Conservation (phyloP, 495 filamentous ascomycete species). For the Melanomma pulvis-pyrius region DNA sequence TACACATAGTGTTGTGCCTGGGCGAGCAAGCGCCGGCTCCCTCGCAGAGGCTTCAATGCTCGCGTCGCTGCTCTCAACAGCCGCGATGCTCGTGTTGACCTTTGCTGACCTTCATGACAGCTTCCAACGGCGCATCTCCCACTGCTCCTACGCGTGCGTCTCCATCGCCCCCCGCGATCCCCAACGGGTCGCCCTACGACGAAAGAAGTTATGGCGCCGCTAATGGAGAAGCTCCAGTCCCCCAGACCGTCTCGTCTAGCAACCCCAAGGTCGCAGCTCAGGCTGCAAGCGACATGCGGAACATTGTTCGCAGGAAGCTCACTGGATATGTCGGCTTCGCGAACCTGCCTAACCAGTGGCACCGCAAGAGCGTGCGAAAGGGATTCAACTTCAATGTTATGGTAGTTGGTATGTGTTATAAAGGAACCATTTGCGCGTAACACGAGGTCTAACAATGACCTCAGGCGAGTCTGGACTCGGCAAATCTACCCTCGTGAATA, state of each 20-base stretch:
- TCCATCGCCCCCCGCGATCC: constrained; percentile 42
- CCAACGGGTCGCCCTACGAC: constrained; percentile 58
- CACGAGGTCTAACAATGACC: not conserved
- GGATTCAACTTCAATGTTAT: constrained; percentile 99
- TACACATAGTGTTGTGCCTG: not conserved
- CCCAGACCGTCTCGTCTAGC: constrained; percentile 73
- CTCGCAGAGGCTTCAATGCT: not conserved
- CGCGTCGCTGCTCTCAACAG: not conserved
- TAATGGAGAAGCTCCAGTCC: constrained; percentile 52
- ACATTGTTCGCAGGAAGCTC: constrained; percentile 96
- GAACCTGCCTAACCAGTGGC: constrained; percentile 99
- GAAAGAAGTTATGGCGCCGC: constrained; percentile 67
- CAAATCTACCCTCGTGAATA: constrained; percentile 99
- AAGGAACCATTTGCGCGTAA: not conserved
- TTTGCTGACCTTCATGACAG: constrained; percentile 25
- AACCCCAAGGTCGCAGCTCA: constrained; percentile 81
- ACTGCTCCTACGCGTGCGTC: constrained; percentile 43
- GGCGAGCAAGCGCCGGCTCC: not conserved
- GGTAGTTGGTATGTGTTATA: constrained; percentile 84
- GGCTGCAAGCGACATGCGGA: constrained; percentile 84
- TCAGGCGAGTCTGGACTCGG: constrained; percentile 97
- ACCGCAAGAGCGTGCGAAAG: constrained; percentile 99
- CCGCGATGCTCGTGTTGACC: not conserved
- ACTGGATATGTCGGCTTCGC: constrained; percentile 98
- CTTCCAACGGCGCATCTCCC: constrained; percentile 40